Percentiles rank a stretch among this genome's conserved stretches.
These are phyloP conservation scores for Paracoccidioides lutzii DNA, from an alignment of 2,329 filamentous ascomycete species.

Conservation along the genomic window DNA sequence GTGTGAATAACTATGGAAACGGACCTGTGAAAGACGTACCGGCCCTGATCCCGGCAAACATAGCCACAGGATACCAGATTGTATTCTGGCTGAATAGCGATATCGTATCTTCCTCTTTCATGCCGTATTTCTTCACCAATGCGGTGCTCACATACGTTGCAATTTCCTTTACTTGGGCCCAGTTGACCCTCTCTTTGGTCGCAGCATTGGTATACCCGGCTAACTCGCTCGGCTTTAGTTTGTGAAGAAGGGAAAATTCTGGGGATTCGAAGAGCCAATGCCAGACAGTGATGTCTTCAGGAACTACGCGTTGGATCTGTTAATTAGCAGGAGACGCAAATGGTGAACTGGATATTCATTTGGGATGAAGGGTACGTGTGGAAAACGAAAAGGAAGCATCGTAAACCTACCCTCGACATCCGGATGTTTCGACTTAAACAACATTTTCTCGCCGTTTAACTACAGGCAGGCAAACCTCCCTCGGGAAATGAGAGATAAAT, in stretches of 20 bases:
- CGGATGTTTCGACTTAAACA: constrained; percentile 3
- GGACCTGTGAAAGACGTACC: constrained; percentile 10
- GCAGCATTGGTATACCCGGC: constrained; percentile 44
- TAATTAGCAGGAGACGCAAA: neutral
- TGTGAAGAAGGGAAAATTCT: constrained; percentile 36
- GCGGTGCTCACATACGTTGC: constrained; percentile 47
- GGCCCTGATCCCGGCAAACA: constrained; percentile 40
- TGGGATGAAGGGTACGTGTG: neutral
- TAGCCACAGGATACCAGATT: constrained; percentile 51
- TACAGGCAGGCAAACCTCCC: neutral
- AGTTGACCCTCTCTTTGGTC: constrained; percentile 45
- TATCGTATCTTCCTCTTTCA: constrained; percentile 41
- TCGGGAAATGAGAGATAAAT: neutral
- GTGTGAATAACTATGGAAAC: neutral
- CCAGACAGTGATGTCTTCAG: constrained; percentile 43
- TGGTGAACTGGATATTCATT: neutral
- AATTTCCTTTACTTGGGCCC: constrained; percentile 40
- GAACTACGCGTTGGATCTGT: constrained; percentile 28
- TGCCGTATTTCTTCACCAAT: constrained; percentile 41
- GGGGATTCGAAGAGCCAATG: constrained; percentile 46
- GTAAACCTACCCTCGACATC: neutral
- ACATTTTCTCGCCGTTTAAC: neutral
- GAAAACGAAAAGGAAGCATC: neutral
- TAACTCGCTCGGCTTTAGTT: constrained; percentile 27
- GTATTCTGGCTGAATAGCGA: constrained; percentile 49